Percentiles rank a stretch among this genome's conserved stretches.
Conservation (phyloP, 164 flowering plant genomes). For the Berberis thunbergii region DNA sequence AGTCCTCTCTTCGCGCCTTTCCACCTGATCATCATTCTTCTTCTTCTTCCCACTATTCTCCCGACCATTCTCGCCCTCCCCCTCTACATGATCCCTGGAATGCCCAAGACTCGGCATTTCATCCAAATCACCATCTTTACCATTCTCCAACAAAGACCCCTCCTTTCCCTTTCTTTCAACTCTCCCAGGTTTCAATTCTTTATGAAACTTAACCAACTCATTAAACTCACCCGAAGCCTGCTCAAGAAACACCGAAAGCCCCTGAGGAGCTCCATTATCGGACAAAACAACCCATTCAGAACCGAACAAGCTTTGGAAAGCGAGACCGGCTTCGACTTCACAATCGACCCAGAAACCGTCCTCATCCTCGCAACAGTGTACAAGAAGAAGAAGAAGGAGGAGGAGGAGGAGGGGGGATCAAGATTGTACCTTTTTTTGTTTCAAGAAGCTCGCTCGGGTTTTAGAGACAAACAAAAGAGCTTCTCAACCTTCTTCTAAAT, state of each 20-base stretch:
- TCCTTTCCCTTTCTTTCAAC: background rate
- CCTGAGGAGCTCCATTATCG: background rate
- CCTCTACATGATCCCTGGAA: background rate
- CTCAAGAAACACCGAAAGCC: background rate
- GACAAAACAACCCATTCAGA: background rate
- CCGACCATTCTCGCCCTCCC: background rate
- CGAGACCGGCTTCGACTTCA: background rate
- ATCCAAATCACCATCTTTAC: background rate
- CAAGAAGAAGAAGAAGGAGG: background rate
- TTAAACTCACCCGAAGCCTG: background rate
- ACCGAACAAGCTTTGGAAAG: background rate
- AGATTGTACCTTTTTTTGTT: background rate
- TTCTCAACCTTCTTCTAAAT: too few species aligned
- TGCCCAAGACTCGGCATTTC: background rate
- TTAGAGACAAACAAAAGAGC: too few species aligned
- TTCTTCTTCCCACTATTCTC: background rate
- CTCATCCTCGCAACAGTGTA: background rate
- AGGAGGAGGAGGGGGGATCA: background rate
- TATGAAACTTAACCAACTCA: background rate
- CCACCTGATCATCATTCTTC: too few species aligned
- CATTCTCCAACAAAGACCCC: background rate
- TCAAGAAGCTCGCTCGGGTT: background rate
- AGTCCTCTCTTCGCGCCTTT: too few species aligned
- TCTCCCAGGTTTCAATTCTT: background rate
- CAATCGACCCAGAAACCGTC: background rate